These are phyloP conservation scores for Entrophospora sp. DNA, from an alignment of 192 early-diverging fungal genomes.

Conservation along the genomic window DNA sequence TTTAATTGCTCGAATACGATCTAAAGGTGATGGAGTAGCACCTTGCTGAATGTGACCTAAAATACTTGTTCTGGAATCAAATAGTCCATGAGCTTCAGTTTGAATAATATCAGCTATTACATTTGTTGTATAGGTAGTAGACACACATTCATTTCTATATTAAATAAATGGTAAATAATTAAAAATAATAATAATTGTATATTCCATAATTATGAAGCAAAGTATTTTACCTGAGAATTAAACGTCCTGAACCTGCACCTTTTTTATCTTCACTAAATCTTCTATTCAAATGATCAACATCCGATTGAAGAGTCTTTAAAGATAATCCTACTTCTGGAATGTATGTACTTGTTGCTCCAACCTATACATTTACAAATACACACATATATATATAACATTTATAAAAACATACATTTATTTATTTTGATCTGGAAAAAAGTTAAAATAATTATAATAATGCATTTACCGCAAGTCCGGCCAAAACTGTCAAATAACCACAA, in stretches of 20 bases:
- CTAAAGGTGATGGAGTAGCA: conserved; percentile 83
- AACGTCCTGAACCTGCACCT: conserved; percentile 70
- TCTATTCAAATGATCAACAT: conserved; percentile 69
- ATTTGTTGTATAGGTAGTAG: conserved; percentile 82
- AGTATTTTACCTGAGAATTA: conserved; percentile 60
- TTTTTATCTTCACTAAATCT: conserved; percentile 72
- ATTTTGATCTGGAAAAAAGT: no score
- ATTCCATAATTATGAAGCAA: not conserved
- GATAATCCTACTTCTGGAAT: conserved; percentile 89
- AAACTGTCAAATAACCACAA: conserved; percentile 84
- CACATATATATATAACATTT: not conserved
- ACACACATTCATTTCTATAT: conserved; percentile 56
- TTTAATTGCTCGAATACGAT: conserved; percentile 88
- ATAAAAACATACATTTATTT: not conserved
- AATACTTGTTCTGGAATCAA: conserved; percentile 82
- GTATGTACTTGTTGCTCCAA: conserved; percentile 86
- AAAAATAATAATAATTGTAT: not conserved
- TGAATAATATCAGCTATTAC: conserved; percentile 77
- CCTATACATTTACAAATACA: conserved; percentile 18
- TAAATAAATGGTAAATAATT: not conserved
- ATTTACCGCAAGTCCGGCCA: conserved; percentile 65
- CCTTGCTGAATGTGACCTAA: conserved; percentile 97
- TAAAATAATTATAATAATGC: not conserved
- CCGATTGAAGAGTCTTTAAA: conserved; percentile 70
- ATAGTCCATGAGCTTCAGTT: conserved; percentile 79